These are phyloP conservation scores for Hyaloscypha variabilis DNA, from an alignment of 495 filamentous ascomycete genomes.

Conservation along the genomic window DNA sequence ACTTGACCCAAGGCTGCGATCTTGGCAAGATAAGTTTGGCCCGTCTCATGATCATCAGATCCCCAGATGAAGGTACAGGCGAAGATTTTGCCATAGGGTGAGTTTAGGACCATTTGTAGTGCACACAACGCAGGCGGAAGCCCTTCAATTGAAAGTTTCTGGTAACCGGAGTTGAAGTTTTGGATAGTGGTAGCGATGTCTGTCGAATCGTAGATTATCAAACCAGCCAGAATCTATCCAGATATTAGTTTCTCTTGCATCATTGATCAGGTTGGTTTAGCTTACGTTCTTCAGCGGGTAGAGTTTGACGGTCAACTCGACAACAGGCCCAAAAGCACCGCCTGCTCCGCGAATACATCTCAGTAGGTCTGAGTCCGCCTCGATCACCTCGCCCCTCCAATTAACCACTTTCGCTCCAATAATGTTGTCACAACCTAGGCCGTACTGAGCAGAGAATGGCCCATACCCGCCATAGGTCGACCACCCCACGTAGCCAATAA, in stretches of 20 bases:
- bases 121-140: conserved; percentile 33
- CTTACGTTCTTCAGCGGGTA: conserved; percentile 33
- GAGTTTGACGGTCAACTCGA: conserved; percentile 38
- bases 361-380: conserved; percentile 38
- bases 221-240: conserved; percentile 37
- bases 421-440: conserved; percentile 44
- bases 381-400: conserved; percentile 36
- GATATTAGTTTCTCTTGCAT: too few relatives aligned
- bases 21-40: conserved; percentile 35
- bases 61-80: conserved; percentile 38
- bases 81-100: conserved; percentile 32
- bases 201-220: conserved; percentile 37
- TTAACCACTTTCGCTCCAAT: conserved; percentile 41
- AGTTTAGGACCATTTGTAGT: conserved; percentile 35
- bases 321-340: conserved; percentile 43
- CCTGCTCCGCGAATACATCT: conserved; percentile 43
- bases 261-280: not conserved
- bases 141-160: conserved; percentile 24
- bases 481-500: conserved; percentile 44
- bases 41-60: conserved; percentile 31
- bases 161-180: conserved; percentile 34
- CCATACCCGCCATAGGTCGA: conserved; percentile 44
- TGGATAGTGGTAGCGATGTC: conserved; percentile 29
- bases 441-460: conserved; percentile 35
- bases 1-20: conserved; percentile 34